Conservation (phyloP, 805 yeast species). For the Teunomyces lycoperdinae region DNA sequence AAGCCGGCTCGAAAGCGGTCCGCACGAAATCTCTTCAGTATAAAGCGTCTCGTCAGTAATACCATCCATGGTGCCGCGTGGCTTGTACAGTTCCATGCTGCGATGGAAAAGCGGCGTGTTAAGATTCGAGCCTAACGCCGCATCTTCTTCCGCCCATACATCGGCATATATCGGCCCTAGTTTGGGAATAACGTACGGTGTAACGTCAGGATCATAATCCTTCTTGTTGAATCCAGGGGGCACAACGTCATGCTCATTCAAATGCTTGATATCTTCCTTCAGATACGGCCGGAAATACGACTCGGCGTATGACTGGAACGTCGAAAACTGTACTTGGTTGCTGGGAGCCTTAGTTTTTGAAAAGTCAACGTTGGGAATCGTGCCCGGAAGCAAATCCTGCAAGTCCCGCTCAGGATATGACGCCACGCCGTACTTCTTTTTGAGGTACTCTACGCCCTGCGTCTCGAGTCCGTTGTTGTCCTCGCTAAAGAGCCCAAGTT, state of each 20-base stretch:
- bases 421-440: conserved; percentile 80
- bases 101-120: conserved; percentile 48
- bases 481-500: conserved; percentile 64
- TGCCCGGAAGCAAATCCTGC: conserved; percentile 77
- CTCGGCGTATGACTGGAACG: conserved; percentile 83
- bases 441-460: conserved; percentile 71
- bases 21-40: conserved; percentile 76
- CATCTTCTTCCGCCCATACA: conserved; percentile 83
- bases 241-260: conserved; percentile 58
- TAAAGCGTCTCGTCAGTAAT: conserved; percentile 63
- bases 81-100: conserved; percentile 41
- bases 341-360: conserved; percentile 67
- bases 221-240: conserved; percentile 47
- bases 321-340: conserved; percentile 88
- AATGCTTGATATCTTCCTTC: conserved; percentile 78
- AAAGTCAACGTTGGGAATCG: conserved; percentile 81
- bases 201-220: conserved; percentile 61
- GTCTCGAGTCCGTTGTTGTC: conserved; percentile 55
- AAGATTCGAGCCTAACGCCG: conserved; percentile 39
- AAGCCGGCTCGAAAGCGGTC: conserved; percentile 84
- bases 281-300: conserved; percentile 73
- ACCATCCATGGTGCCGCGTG: conserved; percentile 60
- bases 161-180: conserved; percentile 81
- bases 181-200: conserved; percentile 79
- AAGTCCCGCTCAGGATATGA: conserved; percentile 84